A percentile compares a stretch with the other conserved stretches of the same genome.
These are phyloP conservation scores for Vachellia pachyceras DNA, from an alignment of 306 rosid species.

Conservation along the genomic window DNA sequence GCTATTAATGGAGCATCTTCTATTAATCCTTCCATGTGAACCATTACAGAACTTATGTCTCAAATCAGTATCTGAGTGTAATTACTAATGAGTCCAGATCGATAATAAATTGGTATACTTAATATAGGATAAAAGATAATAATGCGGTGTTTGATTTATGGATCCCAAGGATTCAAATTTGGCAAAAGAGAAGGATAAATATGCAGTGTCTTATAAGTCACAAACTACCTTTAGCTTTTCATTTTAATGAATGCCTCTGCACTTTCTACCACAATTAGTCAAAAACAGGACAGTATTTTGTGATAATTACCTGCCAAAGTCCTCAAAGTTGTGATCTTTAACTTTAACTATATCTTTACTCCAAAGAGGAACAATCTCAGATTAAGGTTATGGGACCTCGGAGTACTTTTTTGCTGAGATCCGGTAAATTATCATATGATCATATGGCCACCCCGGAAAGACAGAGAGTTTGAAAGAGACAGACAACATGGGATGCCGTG, in stretches of 20 bases:
- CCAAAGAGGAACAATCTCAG: conserved; percentile 38
- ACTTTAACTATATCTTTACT: conserved; percentile 46
- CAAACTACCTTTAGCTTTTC: conserved; percentile 74
- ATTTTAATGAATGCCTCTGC: conserved; percentile 75
- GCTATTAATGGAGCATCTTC: conserved; percentile 7
- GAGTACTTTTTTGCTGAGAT: conserved; percentile 32
- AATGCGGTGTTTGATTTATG: conserved; percentile 30
- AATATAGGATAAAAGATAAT: not conserved
- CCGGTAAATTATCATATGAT: conserved; percentile 16
- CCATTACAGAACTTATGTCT: conserved; percentile 1
- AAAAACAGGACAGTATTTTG: conserved; percentile 47
- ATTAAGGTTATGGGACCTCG: conserved; percentile 34
- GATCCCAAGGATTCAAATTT: conserved; percentile 48
- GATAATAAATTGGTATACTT: not conserved
- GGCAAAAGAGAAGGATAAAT: conserved; percentile 33
- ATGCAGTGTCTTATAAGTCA: conserved; percentile 25
- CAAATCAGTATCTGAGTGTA: conserved; percentile 5
- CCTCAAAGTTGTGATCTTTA: conserved; percentile 32
- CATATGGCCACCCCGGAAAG: conserved; percentile 25
- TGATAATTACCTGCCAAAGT: conserved; percentile 53
- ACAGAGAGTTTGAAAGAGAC: conserved; percentile 47
- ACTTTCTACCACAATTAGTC: conserved; percentile 79
- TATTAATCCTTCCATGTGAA: conserved; percentile 18
- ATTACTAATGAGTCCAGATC: not conserved
- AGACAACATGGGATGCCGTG: conserved; percentile 39